Evolutionary conservation across 2,329 filamentous ascomycete species (phyloP), one percentile per base, ranked within the genome.

Genomic region (Ceratocystis ficicola): DNA sequence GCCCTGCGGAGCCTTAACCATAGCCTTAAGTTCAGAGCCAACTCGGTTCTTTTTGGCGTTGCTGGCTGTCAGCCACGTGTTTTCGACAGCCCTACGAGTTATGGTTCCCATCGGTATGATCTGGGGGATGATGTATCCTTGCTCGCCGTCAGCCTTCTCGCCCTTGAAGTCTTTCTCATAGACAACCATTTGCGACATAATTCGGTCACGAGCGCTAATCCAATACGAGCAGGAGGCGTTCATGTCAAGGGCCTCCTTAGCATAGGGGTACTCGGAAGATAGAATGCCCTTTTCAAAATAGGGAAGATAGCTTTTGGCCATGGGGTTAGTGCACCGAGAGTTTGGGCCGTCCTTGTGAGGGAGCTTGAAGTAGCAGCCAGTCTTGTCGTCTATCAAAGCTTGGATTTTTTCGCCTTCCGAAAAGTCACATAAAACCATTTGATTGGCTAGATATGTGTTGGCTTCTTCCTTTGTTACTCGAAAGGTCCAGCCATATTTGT

Each of bases 151-250:
- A 68, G 48, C 70, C 67, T 71, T 69, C 44, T 50, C 71, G 36
- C 66, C 66, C 46, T 67, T 66, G 28, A 69, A 61, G 46, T 95
- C 86, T 44, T 86, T 79, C 67, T 91, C 81, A 73, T 95, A 96
- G 0, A 99, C 88, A 1, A 95, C 92, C 81, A 97, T 89, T 72
- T 99, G 94, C n/a, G 87, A 89, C 81, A 79, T 93, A 75, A 99
- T 99, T 62, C 94, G 82, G 72, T 96, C 90, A 68, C 94, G 83
- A 17, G 94, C 92, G 72, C 90, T 96, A 71, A 99, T 97, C 94
- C 95, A 99, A 75, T 99, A 99, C 0, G 93, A 97, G 73, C 95
- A 99, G 0, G 91, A 96, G 0, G 94, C 91, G 71, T 99, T 99
- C 94, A 99, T 99, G 71, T 97, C 89, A 55, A 99, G 78, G 0